Evolutionary conservation across 2,329 filamentous ascomycete species (phyloP).

Genomic region (Neoascochyta sp.): DNA sequence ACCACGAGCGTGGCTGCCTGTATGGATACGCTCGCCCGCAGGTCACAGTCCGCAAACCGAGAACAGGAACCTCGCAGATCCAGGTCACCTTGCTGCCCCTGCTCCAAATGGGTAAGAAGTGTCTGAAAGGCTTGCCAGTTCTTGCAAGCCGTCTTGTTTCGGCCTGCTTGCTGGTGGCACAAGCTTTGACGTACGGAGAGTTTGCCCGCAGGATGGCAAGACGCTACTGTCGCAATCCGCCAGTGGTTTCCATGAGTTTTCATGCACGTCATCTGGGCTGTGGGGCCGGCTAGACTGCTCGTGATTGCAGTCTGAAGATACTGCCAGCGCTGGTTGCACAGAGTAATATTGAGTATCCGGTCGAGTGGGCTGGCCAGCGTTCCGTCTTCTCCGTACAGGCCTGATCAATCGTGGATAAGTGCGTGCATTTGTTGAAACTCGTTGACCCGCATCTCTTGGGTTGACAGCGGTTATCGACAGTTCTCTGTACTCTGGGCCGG

Average conservation of each 20-base stretch:
- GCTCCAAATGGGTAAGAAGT: conserved; percentile 14
- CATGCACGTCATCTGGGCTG: conserved; percentile 12
- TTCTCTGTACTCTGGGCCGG: neutral
- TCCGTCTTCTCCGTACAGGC: conserved; percentile 1
- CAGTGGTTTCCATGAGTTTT: conserved; percentile 10
- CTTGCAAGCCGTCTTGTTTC: conserved; percentile 18
- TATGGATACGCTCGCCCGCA: conserved; percentile 24
- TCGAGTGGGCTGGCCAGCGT: conserved; percentile 7
- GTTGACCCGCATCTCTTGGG: conserved; percentile 1
- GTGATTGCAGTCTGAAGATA: conserved; percentile 2
- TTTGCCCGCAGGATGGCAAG: conserved; percentile 7
- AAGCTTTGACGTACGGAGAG: conserved; percentile 7
- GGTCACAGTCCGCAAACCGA: conserved; percentile 21
- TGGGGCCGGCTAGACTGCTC: conserved; percentile 4
- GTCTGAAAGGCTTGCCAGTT: conserved; percentile 16
- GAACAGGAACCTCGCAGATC: conserved; percentile 14
- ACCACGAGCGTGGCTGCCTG: conserved; percentile 18
- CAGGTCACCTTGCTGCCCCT: conserved; percentile 13
- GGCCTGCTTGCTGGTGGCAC: conserved; percentile 11
- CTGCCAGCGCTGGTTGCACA: conserved; percentile 7
- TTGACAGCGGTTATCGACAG: conserved; percentile 4
- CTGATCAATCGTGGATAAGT: conserved; percentile 1
- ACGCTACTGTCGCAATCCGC: conserved; percentile 4
- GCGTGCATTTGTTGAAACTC: conserved; percentile 2
- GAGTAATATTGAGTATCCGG: conserved; percentile 9